These are phyloP conservation scores for Linaria vulgaris DNA, from an alignment of 257 asterid species.

Conservation along the genomic window DNA sequence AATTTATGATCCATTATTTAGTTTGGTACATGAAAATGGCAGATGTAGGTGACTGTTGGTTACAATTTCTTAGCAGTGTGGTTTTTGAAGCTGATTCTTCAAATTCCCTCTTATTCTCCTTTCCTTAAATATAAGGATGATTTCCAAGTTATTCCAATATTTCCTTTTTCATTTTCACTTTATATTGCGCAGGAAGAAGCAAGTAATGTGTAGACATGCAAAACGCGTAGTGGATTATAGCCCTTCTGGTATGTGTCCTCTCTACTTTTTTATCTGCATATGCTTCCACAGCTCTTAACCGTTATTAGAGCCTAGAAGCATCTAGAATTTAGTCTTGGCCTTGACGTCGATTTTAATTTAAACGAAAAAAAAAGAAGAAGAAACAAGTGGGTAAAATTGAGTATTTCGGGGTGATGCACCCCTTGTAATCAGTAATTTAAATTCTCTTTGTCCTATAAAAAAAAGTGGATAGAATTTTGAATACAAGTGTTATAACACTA, in stretches of 20 bases:
- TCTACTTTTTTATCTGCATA: slow-evolving; percentile 38
- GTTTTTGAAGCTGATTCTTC: slow-evolving; percentile 21
- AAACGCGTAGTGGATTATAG: slow-evolving; percentile 44
- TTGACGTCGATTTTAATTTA: too few relatives aligned
- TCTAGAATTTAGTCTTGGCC: not conserved
- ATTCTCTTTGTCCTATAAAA: too few relatives aligned
- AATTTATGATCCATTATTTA: slow-evolving; percentile 8
- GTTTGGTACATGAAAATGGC: slow-evolving; percentile 23
- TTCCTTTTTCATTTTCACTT: slow-evolving; percentile 41
- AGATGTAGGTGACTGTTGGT: slow-evolving; percentile 1
- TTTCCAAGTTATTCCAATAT: slow-evolving; percentile 44
- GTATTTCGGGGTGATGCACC: too few relatives aligned
- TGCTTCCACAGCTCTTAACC: slow-evolving; percentile 8
- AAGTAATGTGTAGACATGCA: slow-evolving; percentile 41
- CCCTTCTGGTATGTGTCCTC: slow-evolving; percentile 68
- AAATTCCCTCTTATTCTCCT: slow-evolving; percentile 15
- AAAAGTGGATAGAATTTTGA: too few relatives aligned
- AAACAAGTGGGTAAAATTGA: too few relatives aligned
- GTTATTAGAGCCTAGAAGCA: not conserved
- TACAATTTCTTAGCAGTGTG: slow-evolving; percentile 7
- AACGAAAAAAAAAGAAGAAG: too few relatives aligned
- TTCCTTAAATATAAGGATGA: slow-evolving; percentile 23
- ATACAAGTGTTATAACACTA: too few relatives aligned
- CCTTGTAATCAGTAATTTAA: too few relatives aligned
- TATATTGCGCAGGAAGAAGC: slow-evolving; percentile 68